Evolutionary conservation across 164 flowering plant species (phyloP).

Genomic region (Amborella trichopoda): DNA sequence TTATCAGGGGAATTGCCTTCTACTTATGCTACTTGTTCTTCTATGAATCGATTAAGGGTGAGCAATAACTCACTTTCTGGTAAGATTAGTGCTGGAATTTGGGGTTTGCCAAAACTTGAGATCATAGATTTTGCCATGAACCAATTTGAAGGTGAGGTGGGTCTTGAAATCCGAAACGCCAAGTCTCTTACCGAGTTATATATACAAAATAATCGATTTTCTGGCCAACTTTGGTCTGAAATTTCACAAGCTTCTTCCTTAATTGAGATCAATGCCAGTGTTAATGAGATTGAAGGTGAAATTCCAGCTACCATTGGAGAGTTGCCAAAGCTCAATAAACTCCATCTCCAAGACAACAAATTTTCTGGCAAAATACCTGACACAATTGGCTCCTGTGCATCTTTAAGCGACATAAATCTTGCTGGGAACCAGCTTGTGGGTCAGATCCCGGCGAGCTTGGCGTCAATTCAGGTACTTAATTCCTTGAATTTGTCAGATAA

Average conservation of each 20-base stretch:
- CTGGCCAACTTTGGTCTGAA: constrained; percentile 53
- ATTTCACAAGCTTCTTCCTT: constrained; percentile 33
- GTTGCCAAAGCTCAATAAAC: constrained; percentile 22
- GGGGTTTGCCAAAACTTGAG: constrained; percentile 56
- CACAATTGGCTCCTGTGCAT: constrained; percentile 33
- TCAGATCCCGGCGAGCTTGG: constrained; percentile 42
- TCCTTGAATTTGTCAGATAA: constrained; percentile 57
- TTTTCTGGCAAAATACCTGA: constrained; percentile 49
- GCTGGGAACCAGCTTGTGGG: constrained; percentile 53
- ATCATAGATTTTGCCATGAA: constrained; percentile 49
- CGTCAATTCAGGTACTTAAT: constrained; percentile 36
- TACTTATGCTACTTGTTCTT: constrained; percentile 43
- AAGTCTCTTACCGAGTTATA: constrained; percentile 21
- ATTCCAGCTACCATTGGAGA: constrained; percentile 44
- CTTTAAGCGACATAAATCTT: constrained; percentile 42
- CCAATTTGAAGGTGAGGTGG: constrained; percentile 45
- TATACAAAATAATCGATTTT: constrained; percentile 28
- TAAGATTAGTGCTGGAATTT: constrained; percentile 48
- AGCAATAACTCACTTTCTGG: constrained; percentile 65
- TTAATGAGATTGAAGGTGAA: constrained; percentile 41
- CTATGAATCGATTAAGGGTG: constrained; percentile 51
- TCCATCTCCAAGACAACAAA: constrained; percentile 33
- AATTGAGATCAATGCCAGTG: constrained; percentile 27
- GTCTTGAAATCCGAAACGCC: constrained; percentile 41
- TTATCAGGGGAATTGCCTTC: constrained; percentile 69